Conservation (phyloP, 352 stramenopile genomes). For the Phytophthora pistaciae region DNA sequence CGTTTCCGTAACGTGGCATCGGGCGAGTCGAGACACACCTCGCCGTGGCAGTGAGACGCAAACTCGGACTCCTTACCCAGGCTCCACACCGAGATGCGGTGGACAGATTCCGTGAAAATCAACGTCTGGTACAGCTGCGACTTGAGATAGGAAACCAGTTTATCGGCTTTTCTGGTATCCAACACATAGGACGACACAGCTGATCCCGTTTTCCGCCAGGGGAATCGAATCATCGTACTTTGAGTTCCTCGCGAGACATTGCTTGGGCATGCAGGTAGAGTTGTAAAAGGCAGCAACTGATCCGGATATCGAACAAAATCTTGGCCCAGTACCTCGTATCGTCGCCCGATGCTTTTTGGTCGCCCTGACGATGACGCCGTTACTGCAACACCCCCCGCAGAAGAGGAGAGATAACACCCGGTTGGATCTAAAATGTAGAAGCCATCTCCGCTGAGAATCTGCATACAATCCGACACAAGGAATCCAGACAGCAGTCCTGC, state of each 20-base stretch:
- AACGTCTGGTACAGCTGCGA: constrained; percentile 61
- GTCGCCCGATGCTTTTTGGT: constrained; percentile 41
- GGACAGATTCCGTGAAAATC: constrained; percentile 74
- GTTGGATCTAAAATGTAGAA: constrained; percentile 85
- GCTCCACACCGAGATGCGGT: constrained; percentile 71
- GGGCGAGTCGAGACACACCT: constrained; percentile 50
- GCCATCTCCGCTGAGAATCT: constrained; percentile 77
- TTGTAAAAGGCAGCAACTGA: constrained; percentile 77
- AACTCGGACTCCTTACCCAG: constrained; percentile 77
- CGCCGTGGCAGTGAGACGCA: constrained; percentile 58
- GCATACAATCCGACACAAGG: constrained; percentile 76
- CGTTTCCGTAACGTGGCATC: constrained; percentile 52
- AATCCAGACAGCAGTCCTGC: constrained; percentile 69
- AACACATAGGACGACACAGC: constrained; percentile 51
- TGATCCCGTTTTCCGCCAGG: constrained; percentile 60
- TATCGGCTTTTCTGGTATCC: constrained; percentile 31
- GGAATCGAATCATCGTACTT: constrained; percentile 79
- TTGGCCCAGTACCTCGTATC: constrained; percentile 69
- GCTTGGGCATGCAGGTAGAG: constrained; percentile 66
- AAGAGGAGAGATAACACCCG: constrained; percentile 51
- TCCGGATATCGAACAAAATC: constrained; percentile 79
- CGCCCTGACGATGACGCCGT: constrained; percentile 9
- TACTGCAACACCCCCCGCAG: constrained; percentile 14
- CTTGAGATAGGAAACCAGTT: constrained; percentile 53
- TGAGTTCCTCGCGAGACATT: constrained; percentile 57